Evolutionary conservation across 169 alveolate species (phyloP).

Genomic region (Eimeria sp.): DNA sequence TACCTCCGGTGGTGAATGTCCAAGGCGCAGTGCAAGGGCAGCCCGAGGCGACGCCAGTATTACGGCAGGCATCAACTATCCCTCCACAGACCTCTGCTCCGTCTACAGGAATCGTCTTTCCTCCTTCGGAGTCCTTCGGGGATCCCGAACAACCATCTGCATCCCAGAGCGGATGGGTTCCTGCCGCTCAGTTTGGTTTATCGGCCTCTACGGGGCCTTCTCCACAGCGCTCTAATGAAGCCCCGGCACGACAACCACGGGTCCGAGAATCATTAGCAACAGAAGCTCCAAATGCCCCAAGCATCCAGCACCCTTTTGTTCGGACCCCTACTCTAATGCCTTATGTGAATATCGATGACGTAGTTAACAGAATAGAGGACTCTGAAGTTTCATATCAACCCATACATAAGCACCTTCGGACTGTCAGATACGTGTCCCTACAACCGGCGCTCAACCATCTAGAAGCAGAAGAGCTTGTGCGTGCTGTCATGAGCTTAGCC

Average conservation of each 20-base stretch:
- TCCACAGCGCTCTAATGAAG: neutral
- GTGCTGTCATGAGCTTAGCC: neutral
- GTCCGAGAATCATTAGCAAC: neutral
- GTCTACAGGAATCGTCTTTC: neutral
- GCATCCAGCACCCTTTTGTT: conserved; percentile 14
- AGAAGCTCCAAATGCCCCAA: neutral
- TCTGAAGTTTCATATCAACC: neutral
- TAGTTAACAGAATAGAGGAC: neutral
- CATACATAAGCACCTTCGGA: neutral
- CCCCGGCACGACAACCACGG: neutral
- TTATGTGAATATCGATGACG: neutral
- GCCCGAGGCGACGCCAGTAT: neutral
- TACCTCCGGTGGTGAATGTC: neutral
- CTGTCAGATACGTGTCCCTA: neutral
- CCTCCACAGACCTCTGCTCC: neutral
- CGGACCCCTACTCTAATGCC: neutral
- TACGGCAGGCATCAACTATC: neutral
- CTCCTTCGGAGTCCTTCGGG: neutral
- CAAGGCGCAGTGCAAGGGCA: neutral
- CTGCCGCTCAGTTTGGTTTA: neutral
- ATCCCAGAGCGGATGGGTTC: neutral
- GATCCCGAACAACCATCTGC: neutral
- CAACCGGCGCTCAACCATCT: neutral
- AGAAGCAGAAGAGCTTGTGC: neutral
- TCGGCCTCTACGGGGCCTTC: neutral